Evolutionary conservation across 2,329 filamentous ascomycete species (phyloP).

Genomic region (Paracamarosporium sp.): DNA sequence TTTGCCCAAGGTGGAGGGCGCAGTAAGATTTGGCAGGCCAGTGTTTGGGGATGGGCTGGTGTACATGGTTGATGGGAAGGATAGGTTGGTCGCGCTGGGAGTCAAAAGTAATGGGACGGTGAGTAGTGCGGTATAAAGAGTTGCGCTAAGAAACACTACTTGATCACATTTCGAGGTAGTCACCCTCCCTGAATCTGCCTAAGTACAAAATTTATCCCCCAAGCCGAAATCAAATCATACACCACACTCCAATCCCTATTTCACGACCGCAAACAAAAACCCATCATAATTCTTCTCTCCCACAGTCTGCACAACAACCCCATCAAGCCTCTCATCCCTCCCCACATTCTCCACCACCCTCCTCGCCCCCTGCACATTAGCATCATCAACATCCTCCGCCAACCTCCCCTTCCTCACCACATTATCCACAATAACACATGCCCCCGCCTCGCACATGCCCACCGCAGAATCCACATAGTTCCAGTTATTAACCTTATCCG

Average conservation of each 20-base stretch:
- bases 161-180: no score
- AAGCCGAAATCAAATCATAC: neutral
- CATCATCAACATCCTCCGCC: slow-evolving; percentile 34
- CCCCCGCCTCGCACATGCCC: slow-evolving; percentile 49
- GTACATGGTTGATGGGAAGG: slow-evolving; percentile 29
- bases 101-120: neutral
- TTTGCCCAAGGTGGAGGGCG: slow-evolving; percentile 46
- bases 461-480: slow-evolving; percentile 57
- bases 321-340: slow-evolving; percentile 51
- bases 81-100: slow-evolving; percentile 16
- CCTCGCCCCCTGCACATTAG: slow-evolving; percentile 41
- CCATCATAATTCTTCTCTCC: slow-evolving; percentile 58
- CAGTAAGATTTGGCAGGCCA: slow-evolving; percentile 49
- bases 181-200: no score
- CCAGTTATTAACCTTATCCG: slow-evolving; percentile 58
- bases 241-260: slow-evolving; percentile 18
- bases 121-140: neutral
- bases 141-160: neutral
- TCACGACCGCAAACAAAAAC: slow-evolving; percentile 51
- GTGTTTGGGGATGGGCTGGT: slow-evolving; percentile 48
- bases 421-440: slow-evolving; percentile 59
- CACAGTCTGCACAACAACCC: slow-evolving; percentile 54
- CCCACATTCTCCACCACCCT: slow-evolving; percentile 53
- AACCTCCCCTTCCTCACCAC: slow-evolving; percentile 53
- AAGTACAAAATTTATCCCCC: neutral